phyloP scores from a whole-genome alignment of 495 filamentous ascomycete species.

The Penicillium samsonianum region DNA sequence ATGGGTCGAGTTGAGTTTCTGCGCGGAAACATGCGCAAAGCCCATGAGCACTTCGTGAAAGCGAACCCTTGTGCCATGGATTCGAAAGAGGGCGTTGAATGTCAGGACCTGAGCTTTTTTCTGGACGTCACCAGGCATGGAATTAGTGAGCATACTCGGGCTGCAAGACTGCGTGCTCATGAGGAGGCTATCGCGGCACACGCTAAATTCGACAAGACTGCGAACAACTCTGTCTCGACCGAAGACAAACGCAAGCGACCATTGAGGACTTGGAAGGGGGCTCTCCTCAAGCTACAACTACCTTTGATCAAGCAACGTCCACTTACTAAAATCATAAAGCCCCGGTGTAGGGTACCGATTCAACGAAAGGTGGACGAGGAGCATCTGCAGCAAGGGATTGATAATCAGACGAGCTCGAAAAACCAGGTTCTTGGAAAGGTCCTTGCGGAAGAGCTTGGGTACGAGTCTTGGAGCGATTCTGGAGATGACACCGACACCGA shows the following conservation, averaged over 20 bases:
- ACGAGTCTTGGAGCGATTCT: not conserved
- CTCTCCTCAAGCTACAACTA: not conserved
- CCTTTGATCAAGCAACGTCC: not conserved
- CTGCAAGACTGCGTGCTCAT: not conserved
- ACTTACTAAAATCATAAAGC: not conserved
- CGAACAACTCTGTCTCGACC: not conserved
- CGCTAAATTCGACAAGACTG: not conserved
- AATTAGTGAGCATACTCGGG: not conserved
- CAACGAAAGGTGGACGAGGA: not conserved
- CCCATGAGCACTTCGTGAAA: conserved; percentile 14
- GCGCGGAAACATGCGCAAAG: conserved; percentile 8
- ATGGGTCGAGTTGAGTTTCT: conserved; percentile 20
- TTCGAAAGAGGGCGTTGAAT: not conserved
- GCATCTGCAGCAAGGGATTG: not conserved
- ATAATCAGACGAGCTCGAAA: not conserved
- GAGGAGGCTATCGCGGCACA: not conserved
- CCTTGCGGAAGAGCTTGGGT: conserved; percentile 5
- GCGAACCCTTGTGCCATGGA: conserved; percentile 9
- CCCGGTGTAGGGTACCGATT: not conserved
- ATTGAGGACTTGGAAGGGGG: not conserved
- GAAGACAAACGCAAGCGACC: conserved; percentile 2
- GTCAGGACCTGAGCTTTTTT: not conserved
- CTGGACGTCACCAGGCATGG: conserved; percentile 4
- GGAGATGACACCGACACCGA: not conserved
- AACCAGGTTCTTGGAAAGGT: not conserved